phyloP scores from a whole-genome alignment of 306 rosid species.

The Fragaria ananassa region DNA sequence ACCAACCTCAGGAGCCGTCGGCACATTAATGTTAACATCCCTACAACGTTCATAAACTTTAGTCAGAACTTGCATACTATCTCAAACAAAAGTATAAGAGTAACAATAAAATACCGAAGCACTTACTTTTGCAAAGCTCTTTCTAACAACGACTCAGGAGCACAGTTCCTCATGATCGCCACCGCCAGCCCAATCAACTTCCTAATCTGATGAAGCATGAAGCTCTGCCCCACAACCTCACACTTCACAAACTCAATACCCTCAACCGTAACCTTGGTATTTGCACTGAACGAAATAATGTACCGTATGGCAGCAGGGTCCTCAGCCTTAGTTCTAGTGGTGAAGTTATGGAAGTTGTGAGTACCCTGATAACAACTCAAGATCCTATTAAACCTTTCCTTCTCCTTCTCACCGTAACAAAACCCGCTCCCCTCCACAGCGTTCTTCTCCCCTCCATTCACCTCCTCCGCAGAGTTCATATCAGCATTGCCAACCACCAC shows the following conservation, averaged over 20 bases:
- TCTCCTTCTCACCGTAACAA: conserved; percentile 66
- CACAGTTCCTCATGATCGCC: conserved; percentile 80
- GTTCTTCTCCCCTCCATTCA: conserved; percentile 32
- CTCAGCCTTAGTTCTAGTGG: conserved; percentile 87
- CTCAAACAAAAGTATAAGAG: conserved; percentile 2
- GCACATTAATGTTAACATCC: conserved; percentile 77
- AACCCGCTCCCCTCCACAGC: conserved; percentile 39
- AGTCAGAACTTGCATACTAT: conserved; percentile 7
- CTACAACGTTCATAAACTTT: conserved; percentile 30
- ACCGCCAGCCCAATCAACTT: conserved; percentile 93
- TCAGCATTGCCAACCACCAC: conserved; percentile 21
- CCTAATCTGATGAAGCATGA: conserved; percentile 98
- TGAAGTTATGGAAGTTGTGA: conserved; percentile 91
- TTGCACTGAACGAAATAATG: conserved; percentile 70
- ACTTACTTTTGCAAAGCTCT: conserved; percentile 81
- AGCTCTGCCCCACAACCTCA: conserved; percentile 93
- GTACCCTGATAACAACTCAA: conserved; percentile 71
- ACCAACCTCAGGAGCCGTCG: conserved; percentile 98
- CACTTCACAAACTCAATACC: conserved; percentile 85
- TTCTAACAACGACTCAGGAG: conserved; percentile 62
- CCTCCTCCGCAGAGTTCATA: conserved; percentile 25
- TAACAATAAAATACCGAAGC: neutral
- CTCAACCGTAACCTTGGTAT: conserved; percentile 42
- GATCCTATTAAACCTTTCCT: conserved; percentile 67
- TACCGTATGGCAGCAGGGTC: conserved; percentile 72